Conservation (phyloP, 2,329 filamentous ascomycete species). For the Cladophialophora chaetospira region DNA sequence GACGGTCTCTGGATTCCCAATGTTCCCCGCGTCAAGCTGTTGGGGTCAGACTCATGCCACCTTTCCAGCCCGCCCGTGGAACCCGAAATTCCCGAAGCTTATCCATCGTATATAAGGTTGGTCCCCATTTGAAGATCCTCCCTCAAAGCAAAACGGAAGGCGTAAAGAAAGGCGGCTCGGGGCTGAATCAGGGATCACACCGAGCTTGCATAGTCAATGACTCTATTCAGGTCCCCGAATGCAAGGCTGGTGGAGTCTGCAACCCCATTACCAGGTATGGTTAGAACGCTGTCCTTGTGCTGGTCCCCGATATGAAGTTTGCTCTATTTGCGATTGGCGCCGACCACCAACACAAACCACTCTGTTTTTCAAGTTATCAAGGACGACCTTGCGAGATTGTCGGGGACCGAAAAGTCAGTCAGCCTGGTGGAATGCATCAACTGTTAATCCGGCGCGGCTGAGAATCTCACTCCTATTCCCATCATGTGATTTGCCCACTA, state of each 20-base stretch:
- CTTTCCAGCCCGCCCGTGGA: not conserved
- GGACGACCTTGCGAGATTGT: too few relatives aligned
- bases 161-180: not conserved
- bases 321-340: not conserved
- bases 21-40: too few relatives aligned
- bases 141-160: too few relatives aligned
- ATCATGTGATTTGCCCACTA: too few relatives aligned
- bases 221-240: constrained; percentile 8
- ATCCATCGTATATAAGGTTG: not conserved
- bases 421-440: too few relatives aligned
- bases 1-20: too few relatives aligned
- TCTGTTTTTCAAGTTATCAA: too few relatives aligned
- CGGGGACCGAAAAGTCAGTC: too few relatives aligned
- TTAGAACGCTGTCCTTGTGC: not conserved
- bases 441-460: too few relatives aligned
- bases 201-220: not conserved
- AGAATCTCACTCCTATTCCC: too few relatives aligned
- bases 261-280: not conserved
- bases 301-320: constrained; percentile 9
- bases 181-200: not conserved
- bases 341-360: not conserved
- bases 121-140: not conserved
- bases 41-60: not conserved
- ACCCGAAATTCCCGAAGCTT: constrained; percentile 14
- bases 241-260: constrained; percentile 4